Evolutionary conservation across 768 basidiomycete genomes (phyloP).

Genomic region (Lactarius tabidus): DNA sequence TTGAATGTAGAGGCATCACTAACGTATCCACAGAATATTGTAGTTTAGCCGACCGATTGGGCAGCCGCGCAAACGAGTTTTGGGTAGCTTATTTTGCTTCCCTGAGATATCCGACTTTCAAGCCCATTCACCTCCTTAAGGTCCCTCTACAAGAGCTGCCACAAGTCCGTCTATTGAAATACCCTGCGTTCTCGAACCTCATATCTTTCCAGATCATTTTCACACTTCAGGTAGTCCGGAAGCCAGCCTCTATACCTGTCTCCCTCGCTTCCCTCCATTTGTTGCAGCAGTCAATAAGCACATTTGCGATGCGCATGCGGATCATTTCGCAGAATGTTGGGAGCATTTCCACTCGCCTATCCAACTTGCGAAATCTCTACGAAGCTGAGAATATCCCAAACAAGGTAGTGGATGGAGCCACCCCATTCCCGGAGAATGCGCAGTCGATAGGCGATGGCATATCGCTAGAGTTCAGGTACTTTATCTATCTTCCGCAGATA

Average conservation of each 20-base stretch:
- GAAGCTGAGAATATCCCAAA: conserved; percentile 59
- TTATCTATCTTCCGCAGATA: conserved; percentile 21
- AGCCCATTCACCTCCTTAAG: conserved; percentile 1
- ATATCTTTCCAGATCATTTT: conserved; percentile 20
- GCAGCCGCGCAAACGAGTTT: conserved; percentile 13
- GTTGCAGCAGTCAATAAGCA: conserved; percentile 47
- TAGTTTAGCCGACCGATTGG: conserved; percentile 17
- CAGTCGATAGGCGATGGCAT: conserved; percentile 31
- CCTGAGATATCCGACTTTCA: not conserved
- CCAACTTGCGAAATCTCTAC: conserved; percentile 56
- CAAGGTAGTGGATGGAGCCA: conserved; percentile 48
- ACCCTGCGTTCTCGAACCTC: not conserved
- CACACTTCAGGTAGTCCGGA: conserved; percentile 25
- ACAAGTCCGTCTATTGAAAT: conserved; percentile 8
- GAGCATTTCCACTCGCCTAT: conserved; percentile 51
- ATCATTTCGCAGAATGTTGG: conserved; percentile 49
- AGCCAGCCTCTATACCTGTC: conserved; percentile 25
- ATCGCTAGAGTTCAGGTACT: conserved; percentile 60
- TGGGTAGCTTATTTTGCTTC: not conserved
- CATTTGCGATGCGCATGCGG: conserved; percentile 48
- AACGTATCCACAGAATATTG: conserved; percentile 15
- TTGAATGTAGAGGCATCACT: too few species aligned
- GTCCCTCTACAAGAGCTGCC: conserved; percentile 19
- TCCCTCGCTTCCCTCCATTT: conserved; percentile 39
- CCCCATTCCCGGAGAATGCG: conserved; percentile 35